Evolutionary conservation across 1,139 yeast species (phyloP).

Genomic region (Zygoascus meyerae): DNA sequence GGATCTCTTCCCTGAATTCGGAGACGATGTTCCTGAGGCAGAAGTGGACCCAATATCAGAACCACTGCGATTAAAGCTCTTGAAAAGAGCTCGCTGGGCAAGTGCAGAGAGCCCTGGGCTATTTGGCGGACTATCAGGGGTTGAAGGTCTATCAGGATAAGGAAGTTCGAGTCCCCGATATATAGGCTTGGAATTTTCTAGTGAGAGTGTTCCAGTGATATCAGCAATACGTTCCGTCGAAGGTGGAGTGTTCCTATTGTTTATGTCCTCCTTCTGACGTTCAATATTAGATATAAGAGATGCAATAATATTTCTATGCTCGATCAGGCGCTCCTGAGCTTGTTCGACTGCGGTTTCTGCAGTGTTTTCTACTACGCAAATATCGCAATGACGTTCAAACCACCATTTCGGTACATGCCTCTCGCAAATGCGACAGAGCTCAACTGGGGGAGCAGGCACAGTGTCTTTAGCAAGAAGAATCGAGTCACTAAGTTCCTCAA

Average conservation of each 20-base stretch:
- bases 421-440: constrained; percentile 89
- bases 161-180: constrained; percentile 62
- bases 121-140: constrained; percentile 10
- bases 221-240: constrained; percentile 11
- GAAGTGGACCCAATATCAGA: constrained; percentile 19
- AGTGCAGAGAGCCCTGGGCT: too few species aligned
- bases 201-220: background rate
- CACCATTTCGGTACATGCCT: constrained; percentile 94
- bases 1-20: constrained; percentile 37
- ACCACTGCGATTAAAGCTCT: too few species aligned
- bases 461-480: constrained; percentile 50
- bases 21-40: constrained; percentile 15
- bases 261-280: constrained; percentile 5
- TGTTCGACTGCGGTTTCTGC: constrained; percentile 73
- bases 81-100: too few species aligned
- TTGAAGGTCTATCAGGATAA: constrained; percentile 11
- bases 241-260: constrained; percentile 16
- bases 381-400: constrained; percentile 84
- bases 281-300: constrained; percentile 23
- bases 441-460: constrained; percentile 71
- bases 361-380: constrained; percentile 80
- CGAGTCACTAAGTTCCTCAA: constrained; percentile 54
- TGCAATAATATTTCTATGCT: constrained; percentile 56
- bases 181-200: constrained; percentile 15
- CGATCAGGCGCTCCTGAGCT: constrained; percentile 70